Base-by-base conservation (phyloP, 768 basidiomycete species). In the Amanita phalloides region DNA sequence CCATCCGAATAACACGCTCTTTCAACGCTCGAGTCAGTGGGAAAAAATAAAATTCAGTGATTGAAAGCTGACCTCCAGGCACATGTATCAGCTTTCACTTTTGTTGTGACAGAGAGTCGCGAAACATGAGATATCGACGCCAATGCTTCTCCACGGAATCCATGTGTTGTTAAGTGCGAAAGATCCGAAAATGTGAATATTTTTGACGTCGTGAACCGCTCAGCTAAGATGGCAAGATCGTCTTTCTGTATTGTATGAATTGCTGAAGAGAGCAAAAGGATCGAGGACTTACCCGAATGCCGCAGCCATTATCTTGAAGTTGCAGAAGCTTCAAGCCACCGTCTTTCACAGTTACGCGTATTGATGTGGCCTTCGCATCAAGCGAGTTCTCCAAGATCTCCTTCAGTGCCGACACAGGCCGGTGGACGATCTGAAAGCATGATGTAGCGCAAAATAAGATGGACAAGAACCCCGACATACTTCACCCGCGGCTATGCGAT, bases 71-170 rank as follows among this genome's bases (percentile, higher is more conserved):
- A 96, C 95, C 85, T 96, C 90, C 91, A 97, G 4, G 92, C 95
- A 65, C 87, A 91, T 2, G 74, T 67, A 37, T 92, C 90, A 0
- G 71, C 60, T 61, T 79, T 87, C 0, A 87, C 91, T 71, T 97
- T 98, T 4, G 92, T 96, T n/a, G 88, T 69, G 8, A 98, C 86
- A 14, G 82, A 81, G 51, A 99, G 72, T 63, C 87, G 88, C 1
- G 93, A 84, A 37, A 95, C 90, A 66, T 96, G 92, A 4, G 91
- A 94, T 54, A 99, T 90, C 10, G 91, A 94, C 2, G 95, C 96
- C 45, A 99, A 69, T 0, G 96, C 96, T 68, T 99, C 96, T 26
- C 96, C 95, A 48, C 96, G 79, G 66, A 99, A 99, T 0, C 96
- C 96, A 64, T 97, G 98, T 0, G 95, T 98, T 2, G 78, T 74